A percentile compares a stretch with the other conserved stretches of the same genome.
Conservation (phyloP, 306 rosid genomes). For the Acacia crassicarpa region DNA sequence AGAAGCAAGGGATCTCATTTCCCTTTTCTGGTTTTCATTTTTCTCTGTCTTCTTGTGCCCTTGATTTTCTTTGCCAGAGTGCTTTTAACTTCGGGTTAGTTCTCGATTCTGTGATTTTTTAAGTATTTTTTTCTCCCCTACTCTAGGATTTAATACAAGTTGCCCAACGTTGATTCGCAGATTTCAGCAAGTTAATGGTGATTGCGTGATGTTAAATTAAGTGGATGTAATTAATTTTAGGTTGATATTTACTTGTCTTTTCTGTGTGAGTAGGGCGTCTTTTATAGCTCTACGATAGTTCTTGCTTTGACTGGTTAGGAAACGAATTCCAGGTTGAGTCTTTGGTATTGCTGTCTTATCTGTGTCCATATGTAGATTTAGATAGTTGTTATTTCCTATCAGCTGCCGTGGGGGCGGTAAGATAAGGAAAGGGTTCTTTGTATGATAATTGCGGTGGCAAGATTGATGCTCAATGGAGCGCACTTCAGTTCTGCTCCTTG, state of each 20-base stretch:
- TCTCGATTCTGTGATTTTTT: background rate
- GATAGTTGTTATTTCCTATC: background rate
- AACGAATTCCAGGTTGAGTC: background rate
- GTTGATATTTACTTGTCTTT: background rate
- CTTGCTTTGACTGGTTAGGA: background rate
- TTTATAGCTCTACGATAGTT: background rate
- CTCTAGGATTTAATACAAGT: background rate
- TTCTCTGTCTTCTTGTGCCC: constrained; percentile 60
- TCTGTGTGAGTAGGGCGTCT: constrained; percentile 14
- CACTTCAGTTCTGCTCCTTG: background rate
- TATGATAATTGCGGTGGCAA: constrained; percentile 4
- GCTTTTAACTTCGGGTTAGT: constrained; percentile 48
- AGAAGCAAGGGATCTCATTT: constrained; percentile 63
- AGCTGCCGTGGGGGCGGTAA: background rate
- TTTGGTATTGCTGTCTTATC: background rate
- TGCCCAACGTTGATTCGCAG: constrained; percentile 6
- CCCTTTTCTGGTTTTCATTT: constrained; percentile 50
- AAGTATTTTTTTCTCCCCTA: background rate
- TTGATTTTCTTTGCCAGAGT: constrained; percentile 62
- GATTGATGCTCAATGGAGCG: constrained; percentile 23
- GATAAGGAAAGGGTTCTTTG: background rate
- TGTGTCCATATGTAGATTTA: background rate
- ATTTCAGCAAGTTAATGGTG: constrained; percentile 15
- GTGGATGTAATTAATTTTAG: background rate
- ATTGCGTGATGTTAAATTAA: background rate